phyloP scores from a whole-genome alignment of 306 rosid genomes.

The Arachis stenosperma region DNA sequence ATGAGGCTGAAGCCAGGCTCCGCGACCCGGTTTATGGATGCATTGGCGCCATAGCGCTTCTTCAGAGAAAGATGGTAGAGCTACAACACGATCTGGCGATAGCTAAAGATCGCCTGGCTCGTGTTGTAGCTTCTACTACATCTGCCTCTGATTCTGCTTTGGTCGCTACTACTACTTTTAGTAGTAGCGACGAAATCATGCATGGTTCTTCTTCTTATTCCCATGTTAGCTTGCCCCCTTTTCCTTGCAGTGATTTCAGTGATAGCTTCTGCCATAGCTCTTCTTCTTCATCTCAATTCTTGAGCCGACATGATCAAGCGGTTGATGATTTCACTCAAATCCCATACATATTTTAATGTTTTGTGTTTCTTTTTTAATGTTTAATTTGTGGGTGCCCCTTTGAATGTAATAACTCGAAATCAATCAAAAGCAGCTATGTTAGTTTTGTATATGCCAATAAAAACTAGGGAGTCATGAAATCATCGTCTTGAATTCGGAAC shows the following conservation, averaged over 20 bases:
- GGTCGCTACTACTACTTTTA: constrained; percentile 18
- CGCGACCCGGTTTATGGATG: constrained; percentile 91
- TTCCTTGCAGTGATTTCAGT: constrained; percentile 53
- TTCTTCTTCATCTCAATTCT: constrained; percentile 47
- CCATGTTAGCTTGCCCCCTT: constrained; percentile 45
- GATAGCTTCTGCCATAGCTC: constrained; percentile 50
- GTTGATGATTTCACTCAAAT: constrained; percentile 59
- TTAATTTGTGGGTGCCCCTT: neutral
- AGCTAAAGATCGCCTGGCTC: constrained; percentile 86
- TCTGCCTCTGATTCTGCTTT: constrained; percentile 1
- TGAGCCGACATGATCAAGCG: constrained; percentile 46
- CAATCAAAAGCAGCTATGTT: constrained; percentile 28
- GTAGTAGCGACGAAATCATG: constrained; percentile 6
- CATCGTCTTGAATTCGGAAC: constrained; percentile 18
- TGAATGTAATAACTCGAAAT: constrained; percentile 22
- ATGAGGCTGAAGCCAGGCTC: constrained; percentile 86
- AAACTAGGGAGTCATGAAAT: constrained; percentile 29
- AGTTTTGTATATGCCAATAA: constrained; percentile 36
- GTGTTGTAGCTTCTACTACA: constrained; percentile 42
- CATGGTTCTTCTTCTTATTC: constrained; percentile 11
- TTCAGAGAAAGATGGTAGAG: constrained; percentile 74
- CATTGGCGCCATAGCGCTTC: constrained; percentile 82
- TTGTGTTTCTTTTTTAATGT: neutral
- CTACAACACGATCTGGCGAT: constrained; percentile 81
- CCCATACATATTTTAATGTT: constrained; percentile 57